Conservation (phyloP, 345 rosid species). For the Gossypium raimondii region DNA sequence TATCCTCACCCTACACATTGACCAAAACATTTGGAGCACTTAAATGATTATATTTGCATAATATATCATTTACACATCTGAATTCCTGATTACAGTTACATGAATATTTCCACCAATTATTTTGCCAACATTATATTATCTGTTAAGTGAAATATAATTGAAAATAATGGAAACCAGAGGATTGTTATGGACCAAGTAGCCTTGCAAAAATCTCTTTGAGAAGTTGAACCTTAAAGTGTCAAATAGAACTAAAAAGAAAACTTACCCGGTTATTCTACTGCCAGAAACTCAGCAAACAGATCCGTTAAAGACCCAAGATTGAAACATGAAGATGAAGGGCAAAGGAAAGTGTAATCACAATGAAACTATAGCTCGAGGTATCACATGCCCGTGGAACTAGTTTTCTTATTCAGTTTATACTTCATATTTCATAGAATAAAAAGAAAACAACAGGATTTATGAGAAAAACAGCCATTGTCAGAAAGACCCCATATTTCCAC, state of each 20-base stretch:
- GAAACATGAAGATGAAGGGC: neutral
- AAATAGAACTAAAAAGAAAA: neutral
- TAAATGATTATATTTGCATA: neutral
- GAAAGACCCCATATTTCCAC: neutral
- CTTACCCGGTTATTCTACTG: neutral
- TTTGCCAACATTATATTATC: neutral
- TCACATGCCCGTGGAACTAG: neutral
- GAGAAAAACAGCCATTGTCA: neutral
- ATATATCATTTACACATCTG: neutral
- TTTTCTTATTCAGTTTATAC: neutral
- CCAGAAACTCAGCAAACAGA: neutral
- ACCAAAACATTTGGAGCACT: neutral
- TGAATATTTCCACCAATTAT: neutral
- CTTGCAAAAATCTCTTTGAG: neutral
- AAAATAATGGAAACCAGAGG: neutral
- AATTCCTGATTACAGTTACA: neutral
- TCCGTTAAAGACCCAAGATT: neutral
- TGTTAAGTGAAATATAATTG: neutral
- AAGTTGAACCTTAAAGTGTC: neutral
- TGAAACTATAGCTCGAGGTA: neutral
- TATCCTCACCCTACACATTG: slow-evolving; percentile 10
- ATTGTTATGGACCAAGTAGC: neutral
- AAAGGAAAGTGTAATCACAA: neutral
- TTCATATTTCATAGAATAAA: neutral
- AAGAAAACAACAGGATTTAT: neutral